A percentile compares a stretch with the other conserved stretches of the same genome.
Conservation (phyloP, 2,329 filamentous ascomycete species). For the Graphilbum ipis-grandicollis region DNA sequence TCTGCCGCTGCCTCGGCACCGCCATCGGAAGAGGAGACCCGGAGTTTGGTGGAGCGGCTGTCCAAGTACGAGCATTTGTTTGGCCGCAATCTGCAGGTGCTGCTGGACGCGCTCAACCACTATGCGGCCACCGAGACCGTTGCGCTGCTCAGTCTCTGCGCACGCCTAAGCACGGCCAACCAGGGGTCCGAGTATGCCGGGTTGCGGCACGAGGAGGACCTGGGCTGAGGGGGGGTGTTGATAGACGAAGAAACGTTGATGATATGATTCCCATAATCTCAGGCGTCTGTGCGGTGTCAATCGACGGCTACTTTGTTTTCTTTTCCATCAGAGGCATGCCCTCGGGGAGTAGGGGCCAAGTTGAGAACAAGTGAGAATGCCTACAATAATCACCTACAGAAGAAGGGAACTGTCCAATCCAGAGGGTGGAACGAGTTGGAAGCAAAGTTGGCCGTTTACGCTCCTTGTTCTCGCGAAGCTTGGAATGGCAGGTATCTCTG, state of each 20-base stretch:
- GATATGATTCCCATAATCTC: neutral
- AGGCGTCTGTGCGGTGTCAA: too few relatives aligned
- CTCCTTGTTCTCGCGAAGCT: too few relatives aligned
- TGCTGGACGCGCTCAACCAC: slow-evolving; percentile 90
- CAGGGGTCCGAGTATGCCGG: slow-evolving; percentile 54
- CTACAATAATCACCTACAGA: too few relatives aligned
- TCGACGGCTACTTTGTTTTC: too few relatives aligned
- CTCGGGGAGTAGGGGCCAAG: too few relatives aligned
- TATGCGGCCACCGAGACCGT: slow-evolving; percentile 96
- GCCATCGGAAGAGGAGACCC: slow-evolving; percentile 18
- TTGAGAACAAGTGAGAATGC: too few relatives aligned
- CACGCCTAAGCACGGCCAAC: slow-evolving; percentile 63
- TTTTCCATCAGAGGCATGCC: too few relatives aligned
- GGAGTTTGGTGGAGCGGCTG: slow-evolving; percentile 60
- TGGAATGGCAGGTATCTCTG: too few relatives aligned
- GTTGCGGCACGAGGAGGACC: slow-evolving; percentile 34
- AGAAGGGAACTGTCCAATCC: too few relatives aligned
- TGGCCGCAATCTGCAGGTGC: slow-evolving; percentile 74
- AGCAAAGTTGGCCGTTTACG: too few relatives aligned
- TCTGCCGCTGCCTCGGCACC: slow-evolving; percentile 19
- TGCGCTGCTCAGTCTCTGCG: slow-evolving; percentile 75
- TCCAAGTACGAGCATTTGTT: slow-evolving; percentile 90
- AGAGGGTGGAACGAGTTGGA: too few relatives aligned
- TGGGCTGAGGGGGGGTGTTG: neutral
- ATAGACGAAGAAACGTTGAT: neutral